Base-by-base conservation (phyloP, 805 yeast species). In the Suhomyces canberraensis region DNA sequence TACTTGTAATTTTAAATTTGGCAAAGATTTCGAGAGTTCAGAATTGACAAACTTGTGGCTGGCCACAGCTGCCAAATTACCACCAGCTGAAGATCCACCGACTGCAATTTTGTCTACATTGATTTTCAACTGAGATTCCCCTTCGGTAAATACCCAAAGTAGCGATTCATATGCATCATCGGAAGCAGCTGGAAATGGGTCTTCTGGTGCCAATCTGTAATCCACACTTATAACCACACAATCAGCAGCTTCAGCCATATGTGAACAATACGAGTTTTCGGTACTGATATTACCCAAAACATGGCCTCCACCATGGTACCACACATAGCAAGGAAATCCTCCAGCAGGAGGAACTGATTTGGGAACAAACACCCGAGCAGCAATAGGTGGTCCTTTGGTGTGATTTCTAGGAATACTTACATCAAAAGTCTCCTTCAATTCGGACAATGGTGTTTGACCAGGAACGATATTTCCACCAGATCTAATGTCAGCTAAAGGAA, bases 71-170 rank as follows among this genome's bases (percentile, higher is more conserved):
- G 70, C 51, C 35, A 66, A 46, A 36, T 62, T 58, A 4, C 69
- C 70, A 11, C 71, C 71, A 11, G 78, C 78, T 4, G 78, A 73
- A 7, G 71, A 64, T 1, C 78, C 78, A 11, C 67, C 74, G 11
- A 66, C 51, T 11, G 64, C 62, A 3, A 73, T 51, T 35, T 59
- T 64, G 11, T 50, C 46, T 31, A 50, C 46, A 37, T 67, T 58
- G 16, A 61, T 52, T 1, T 48, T 51, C 20, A 63, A 41, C 11
- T 41, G 42, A 4, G 32, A 13, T 4, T 58, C 40, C 1, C 47
- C 58, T 4, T 28, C 16, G 22, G 47, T 52, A 9, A 52, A 44
- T 4, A 52, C 52, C 50, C 60, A 65, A 14, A 63, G 11, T 11
- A 58, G 44, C 3, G 74, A 51, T 25, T 52, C 59, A 40, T 55